These are phyloP conservation scores for Cladosporium colombiae DNA, from an alignment of 2,329 filamentous ascomycete species.

Conservation along the genomic window DNA sequence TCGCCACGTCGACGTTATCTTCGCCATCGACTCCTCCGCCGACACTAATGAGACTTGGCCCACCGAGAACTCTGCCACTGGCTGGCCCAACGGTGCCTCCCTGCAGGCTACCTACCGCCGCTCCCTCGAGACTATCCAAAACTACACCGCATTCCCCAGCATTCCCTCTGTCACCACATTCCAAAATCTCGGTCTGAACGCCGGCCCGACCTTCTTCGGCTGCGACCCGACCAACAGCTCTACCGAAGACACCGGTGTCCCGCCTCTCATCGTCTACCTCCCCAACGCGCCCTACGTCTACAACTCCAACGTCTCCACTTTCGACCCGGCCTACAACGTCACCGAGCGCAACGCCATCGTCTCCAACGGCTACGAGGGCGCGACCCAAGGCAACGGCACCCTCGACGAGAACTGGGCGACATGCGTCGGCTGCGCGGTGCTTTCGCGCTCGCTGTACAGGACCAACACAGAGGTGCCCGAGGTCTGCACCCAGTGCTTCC, in stretches of 20 bases:
- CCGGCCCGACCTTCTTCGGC: conserved; percentile 73
- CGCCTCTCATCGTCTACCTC: conserved; percentile 81
- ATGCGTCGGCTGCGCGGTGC: conserved; percentile 85
- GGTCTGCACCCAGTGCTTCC: conserved; percentile 75
- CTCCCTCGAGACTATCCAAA: conserved; percentile 59
- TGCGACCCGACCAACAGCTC: conserved; percentile 69
- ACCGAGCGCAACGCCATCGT: conserved; percentile 76
- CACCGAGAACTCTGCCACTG: conserved; percentile 41
- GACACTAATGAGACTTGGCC: conserved; percentile 56
- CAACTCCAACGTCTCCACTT: conserved; percentile 78
- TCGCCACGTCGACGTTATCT: conserved; percentile 76
- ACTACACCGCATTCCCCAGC: conserved; percentile 70
- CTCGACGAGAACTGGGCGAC: conserved; percentile 70
- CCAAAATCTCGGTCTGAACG: conserved; percentile 74
- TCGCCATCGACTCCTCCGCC: conserved; percentile 75
- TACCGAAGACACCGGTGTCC: conserved; percentile 33
- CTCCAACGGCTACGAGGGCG: conserved; percentile 80
- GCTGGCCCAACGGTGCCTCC: conserved; percentile 77
- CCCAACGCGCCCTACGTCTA: conserved; percentile 69
- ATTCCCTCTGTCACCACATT: conserved; percentile 77
- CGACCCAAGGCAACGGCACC: conserved; percentile 79
- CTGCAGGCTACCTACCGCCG: conserved; percentile 74
- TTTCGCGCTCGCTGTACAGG: conserved; percentile 72
- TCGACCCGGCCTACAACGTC: conserved; percentile 64
- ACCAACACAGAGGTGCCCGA: conserved; percentile 69